Percentiles rank a stretch among this genome's conserved stretches.
phyloP scores from a whole-genome alignment of 2,329 filamentous ascomycete species.

The Biscogniauxia sp. region DNA sequence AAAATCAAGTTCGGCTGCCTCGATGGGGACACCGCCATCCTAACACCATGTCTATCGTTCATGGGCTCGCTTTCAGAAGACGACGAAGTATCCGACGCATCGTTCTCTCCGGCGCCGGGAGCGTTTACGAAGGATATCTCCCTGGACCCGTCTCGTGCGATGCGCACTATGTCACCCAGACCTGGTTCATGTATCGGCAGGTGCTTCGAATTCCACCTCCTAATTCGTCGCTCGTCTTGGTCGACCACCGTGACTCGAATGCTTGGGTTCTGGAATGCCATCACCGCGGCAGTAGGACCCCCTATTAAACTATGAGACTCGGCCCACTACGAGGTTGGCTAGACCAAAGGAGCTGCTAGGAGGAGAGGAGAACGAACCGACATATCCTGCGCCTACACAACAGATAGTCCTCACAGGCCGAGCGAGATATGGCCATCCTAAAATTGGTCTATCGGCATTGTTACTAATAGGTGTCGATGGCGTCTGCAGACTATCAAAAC shows the following conservation, averaged over 20 bases:
- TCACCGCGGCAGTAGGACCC: slow-evolving; percentile 71
- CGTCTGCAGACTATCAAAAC: slow-evolving; percentile 3
- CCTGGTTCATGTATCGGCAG: slow-evolving; percentile 77
- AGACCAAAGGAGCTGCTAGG: neutral
- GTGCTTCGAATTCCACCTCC: slow-evolving; percentile 69
- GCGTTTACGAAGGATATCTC: slow-evolving; percentile 41
- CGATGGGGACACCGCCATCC: slow-evolving; percentile 36
- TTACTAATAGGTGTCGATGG: neutral
- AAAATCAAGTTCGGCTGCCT: slow-evolving; percentile 69
- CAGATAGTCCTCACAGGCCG: slow-evolving; percentile 39
- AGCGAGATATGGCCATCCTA: slow-evolving; percentile 1
- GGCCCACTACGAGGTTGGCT: neutral
- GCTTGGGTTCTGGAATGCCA: slow-evolving; percentile 70
- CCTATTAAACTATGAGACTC: slow-evolving; percentile 36
- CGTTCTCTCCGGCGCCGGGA: slow-evolving; percentile 31
- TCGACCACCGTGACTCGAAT: slow-evolving; percentile 75
- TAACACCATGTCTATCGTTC: slow-evolving; percentile 20
- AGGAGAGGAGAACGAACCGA: slow-evolving; percentile 41
- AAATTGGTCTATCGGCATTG: neutral
- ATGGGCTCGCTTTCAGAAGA: slow-evolving; percentile 32
- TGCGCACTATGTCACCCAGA: slow-evolving; percentile 64
- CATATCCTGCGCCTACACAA: slow-evolving; percentile 31
- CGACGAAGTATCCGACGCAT: slow-evolving; percentile 31
- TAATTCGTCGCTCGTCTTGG: slow-evolving; percentile 62
- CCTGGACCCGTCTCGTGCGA: slow-evolving; percentile 58